Evolutionary conservation across 2,329 filamentous ascomycete genomes (phyloP), one percentile per base, ranked within the genome.

Genomic region (Cadophora sp.): DNA sequence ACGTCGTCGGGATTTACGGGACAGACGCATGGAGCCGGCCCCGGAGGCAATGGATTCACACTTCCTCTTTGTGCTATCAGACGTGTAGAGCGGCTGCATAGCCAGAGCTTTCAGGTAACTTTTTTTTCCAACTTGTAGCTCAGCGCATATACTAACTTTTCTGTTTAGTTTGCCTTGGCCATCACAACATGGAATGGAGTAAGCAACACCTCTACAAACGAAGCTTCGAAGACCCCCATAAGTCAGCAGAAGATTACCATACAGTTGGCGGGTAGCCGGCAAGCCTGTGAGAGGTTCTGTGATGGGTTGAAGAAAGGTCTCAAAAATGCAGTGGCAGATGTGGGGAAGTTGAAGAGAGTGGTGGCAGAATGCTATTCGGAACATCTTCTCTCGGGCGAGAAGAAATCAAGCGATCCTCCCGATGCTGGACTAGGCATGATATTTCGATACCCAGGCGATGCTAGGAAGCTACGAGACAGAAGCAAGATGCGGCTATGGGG

Each of bases 401-500:
- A 85, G 77, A 89, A 90, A 75, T 78, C 78, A n/a, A 83, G 83
- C 27, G 84, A 86, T 30, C 87, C 91, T 16, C 95, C 96, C n/a
- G 95, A 99, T 80, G 96, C 94, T 24, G 96, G 96, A 1, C 83
- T 99, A 43, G 96, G 96, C 43, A 92, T 96, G 86, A 80, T 96
- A 16, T 99, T 97, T 80, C 89, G 91, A 75, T 99, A 99, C 76
- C 96, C 96, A 1, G 96, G 96, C 65, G 96, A 99, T 81, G 88
- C 94, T 45, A 92, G 94, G 77, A 98, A 98, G 80, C 85, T 98
- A 67, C 87, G 96, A 73, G 96, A 99, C 78, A 87, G 94, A 66
- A 97, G 95, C 76, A 99, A 99, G 83, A 98, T 99, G 91, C 87
- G 96, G 55, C 81, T 99, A 48, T 99, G 96, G 96, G 93, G 92